phyloP scores from a whole-genome alignment of 305 asterid species.

The Withania somnifera region DNA sequence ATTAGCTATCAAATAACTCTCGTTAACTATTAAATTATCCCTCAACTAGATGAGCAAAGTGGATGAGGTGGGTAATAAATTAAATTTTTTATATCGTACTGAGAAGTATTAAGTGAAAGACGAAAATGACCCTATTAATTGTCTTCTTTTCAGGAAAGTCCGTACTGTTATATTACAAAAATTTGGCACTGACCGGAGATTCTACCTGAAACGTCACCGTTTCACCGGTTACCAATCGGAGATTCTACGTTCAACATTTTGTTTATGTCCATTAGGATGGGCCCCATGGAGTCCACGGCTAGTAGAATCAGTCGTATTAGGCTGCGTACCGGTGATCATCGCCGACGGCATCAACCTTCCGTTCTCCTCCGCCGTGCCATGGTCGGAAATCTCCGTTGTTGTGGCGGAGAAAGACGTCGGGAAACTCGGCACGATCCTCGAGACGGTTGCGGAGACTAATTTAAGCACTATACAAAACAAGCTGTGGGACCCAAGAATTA shows the following conservation, averaged over 20 bases:
- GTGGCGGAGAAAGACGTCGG: slow-evolving; percentile 80
- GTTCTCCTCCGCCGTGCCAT: slow-evolving; percentile 54
- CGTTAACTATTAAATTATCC: too few relatives aligned
- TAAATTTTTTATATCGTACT: too few relatives aligned
- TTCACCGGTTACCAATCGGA: slow-evolving; percentile 73
- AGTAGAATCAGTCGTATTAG: slow-evolving; percentile 81
- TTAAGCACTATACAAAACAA: slow-evolving; percentile 50
- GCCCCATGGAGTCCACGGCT: slow-evolving; percentile 98
- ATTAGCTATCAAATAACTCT: too few relatives aligned
- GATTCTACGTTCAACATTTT: slow-evolving; percentile 61
- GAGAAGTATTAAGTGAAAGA: too few relatives aligned
- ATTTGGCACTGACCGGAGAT: slow-evolving; percentile 49
- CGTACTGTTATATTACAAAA: slow-evolving; percentile 53
- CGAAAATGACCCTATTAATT: background rate
- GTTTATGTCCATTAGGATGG: slow-evolving; percentile 90
- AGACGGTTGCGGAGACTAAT: slow-evolving; percentile 61
- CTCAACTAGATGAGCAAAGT: too few relatives aligned
- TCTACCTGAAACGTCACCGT: slow-evolving; percentile 50
- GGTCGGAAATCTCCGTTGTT: slow-evolving; percentile 59
- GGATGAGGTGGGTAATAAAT: too few relatives aligned
- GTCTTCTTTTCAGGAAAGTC: slow-evolving; percentile 28
- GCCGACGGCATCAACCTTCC: slow-evolving; percentile 83
- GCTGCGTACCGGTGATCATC: slow-evolving; percentile 81
- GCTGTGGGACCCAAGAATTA: slow-evolving; percentile 43
- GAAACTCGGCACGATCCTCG: slow-evolving; percentile 45